Percentiles rank a stretch among this genome's conserved stretches.
These are phyloP conservation scores for Magnolia kwangsiensis DNA, from an alignment of 164 flowering plant genomes.

Conservation along the genomic window DNA sequence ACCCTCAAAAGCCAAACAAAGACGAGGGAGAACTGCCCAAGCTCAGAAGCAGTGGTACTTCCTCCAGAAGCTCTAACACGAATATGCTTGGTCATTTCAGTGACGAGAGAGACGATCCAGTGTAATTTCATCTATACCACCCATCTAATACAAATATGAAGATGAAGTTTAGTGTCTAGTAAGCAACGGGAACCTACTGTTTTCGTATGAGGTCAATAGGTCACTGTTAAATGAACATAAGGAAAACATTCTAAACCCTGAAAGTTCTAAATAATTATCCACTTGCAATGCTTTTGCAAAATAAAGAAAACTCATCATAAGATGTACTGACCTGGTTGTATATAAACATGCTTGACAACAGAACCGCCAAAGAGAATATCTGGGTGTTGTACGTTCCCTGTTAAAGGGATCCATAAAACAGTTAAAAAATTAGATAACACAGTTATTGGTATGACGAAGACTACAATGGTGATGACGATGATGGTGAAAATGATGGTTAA, in stretches of 20 bases:
- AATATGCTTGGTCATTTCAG: slow-evolving; percentile 98
- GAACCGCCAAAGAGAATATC: slow-evolving; percentile 93
- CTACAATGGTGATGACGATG: no score
- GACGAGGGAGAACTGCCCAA: slow-evolving; percentile 95
- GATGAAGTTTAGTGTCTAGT: background rate
- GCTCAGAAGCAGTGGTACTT: slow-evolving; percentile 73
- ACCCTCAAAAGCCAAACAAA: slow-evolving; percentile 99
- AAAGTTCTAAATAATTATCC: background rate
- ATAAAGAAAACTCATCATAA: background rate
- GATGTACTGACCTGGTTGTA: slow-evolving; percentile 78
- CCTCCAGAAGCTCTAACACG: slow-evolving; percentile 97
- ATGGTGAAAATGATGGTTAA: no score
- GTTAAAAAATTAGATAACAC: slow-evolving; percentile 9
- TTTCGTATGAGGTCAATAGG: background rate
- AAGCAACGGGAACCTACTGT: background rate
- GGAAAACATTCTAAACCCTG: background rate
- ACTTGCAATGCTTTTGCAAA: background rate
- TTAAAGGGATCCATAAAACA: slow-evolving; percentile 4
- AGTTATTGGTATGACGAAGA: no score
- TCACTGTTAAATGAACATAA: background rate
- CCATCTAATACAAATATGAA: slow-evolving; percentile 56
- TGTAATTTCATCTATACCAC: slow-evolving; percentile 97
- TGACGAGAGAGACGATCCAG: slow-evolving; percentile 98
- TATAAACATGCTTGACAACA: slow-evolving; percentile 95
- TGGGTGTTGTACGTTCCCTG: slow-evolving; percentile 99